Percentiles rank a stretch among this genome's conserved stretches.
phyloP scores from a whole-genome alignment of 345 rosid genomes.

The Diplotaxis tenuifolia region DNA sequence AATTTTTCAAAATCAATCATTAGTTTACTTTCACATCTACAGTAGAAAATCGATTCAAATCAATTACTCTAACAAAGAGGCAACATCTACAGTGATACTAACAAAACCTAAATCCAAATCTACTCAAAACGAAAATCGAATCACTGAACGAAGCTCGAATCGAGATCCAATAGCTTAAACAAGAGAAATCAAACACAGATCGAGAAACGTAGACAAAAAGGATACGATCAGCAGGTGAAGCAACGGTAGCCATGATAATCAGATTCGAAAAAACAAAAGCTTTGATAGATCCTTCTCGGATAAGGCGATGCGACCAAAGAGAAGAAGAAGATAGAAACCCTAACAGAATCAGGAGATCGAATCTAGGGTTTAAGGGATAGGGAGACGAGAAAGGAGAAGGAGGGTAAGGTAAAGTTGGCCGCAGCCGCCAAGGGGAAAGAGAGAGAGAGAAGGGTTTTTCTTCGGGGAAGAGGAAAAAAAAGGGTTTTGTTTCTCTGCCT shows the following conservation, averaged over 20 bases:
- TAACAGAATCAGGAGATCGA: slow-evolving; percentile 31
- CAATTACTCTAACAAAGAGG: background rate
- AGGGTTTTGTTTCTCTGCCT: slow-evolving; percentile 45
- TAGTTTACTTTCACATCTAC: background rate
- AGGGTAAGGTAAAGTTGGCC: slow-evolving; percentile 16
- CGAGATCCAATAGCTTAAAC: slow-evolving; percentile 14
- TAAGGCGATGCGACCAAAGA: slow-evolving; percentile 32
- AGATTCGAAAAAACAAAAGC: slow-evolving; percentile 1
- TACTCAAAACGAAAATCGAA: background rate
- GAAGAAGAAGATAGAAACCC: slow-evolving; percentile 22
- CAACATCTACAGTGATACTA: background rate
- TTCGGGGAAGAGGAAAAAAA: slow-evolving; percentile 43
- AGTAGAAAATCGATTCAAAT: background rate
- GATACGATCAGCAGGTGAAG: slow-evolving; percentile 79
- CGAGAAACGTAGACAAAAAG: slow-evolving; percentile 37
- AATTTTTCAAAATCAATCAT: slow-evolving; percentile 5
- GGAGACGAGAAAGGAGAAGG: slow-evolving; percentile 24
- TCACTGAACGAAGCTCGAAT: slow-evolving; percentile 17
- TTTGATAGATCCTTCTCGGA: slow-evolving; percentile 39
- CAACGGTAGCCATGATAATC: slow-evolving; percentile 60
- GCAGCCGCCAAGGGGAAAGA: slow-evolving; percentile 38
- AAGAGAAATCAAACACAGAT: slow-evolving; percentile 29
- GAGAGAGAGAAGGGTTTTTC: slow-evolving; percentile 35
- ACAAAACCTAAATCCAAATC: background rate
- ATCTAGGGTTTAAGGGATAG: slow-evolving; percentile 31